Base-by-base conservation (phyloP, 208 protist species). In the Spongospora subterranea region DNA sequence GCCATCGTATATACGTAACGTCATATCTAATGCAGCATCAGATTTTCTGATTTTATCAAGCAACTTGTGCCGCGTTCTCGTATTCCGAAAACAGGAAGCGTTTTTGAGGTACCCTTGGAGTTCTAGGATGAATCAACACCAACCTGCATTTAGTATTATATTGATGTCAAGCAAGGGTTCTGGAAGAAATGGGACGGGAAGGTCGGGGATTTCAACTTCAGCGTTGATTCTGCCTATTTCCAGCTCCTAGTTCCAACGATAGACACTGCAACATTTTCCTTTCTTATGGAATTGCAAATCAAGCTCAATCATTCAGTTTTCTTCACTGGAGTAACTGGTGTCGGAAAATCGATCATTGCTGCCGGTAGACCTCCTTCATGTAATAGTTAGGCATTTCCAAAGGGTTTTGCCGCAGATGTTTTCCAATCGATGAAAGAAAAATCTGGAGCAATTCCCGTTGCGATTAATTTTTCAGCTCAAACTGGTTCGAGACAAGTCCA, bases 221-320 rank as follows among this genome's bases (percentile, higher is more conserved):
- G 95, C 50, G 82, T 88, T 1, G 91, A 95, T 41, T 90, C 94
- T 50, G 97, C 98, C 1, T 99, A 97, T 95, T 99, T 98, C 93
- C 94, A 98, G 92, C 97, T 99, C 41, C 94, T 98, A 76, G 97
- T 99, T 13, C 97, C 98, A 0, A 99, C 98, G 1, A 94, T 98
- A 20, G 98, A 99, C 94, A 98, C 97, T 35, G 96, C 98, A 71
- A 96, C 97, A 43, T 98, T 97, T 93, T 96, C 96, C 88, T 97
- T 95, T 46, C 88, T 99, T n/a, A 93, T 97, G 6, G 94, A 96
- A 93, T 97, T 94, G 29, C 94, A 98, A 32, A 93, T 98, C 45
- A 91, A 95, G 6, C 94, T 92, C 54, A 94, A 95, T 17, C 96
- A 97, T 92, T 96, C 97, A 17, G 89, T 98, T 46, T 95, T 99